These are phyloP conservation scores for Apiotrichum sp. DNA, from an alignment of 1,284 basidiomycete genomes.

Conservation along the genomic window DNA sequence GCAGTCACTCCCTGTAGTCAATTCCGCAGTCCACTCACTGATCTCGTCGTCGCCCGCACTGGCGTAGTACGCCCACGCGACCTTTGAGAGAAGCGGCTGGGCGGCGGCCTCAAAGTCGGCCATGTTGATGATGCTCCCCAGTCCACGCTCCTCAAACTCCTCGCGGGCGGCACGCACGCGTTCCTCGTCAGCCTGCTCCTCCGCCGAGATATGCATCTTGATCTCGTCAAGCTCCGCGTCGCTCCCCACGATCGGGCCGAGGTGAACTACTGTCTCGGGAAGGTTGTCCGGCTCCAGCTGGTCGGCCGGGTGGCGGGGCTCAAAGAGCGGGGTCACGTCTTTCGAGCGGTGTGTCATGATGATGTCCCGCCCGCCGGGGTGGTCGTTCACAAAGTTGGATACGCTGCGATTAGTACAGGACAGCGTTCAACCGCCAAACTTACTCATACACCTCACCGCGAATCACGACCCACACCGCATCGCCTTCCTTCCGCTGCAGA, in stretches of 20 bases:
- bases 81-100: conserved; percentile 61
- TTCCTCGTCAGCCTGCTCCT: conserved; percentile 35
- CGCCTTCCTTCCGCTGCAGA: conserved; percentile 25
- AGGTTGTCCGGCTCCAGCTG: conserved; percentile 38
- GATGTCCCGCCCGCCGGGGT: conserved; percentile 43
- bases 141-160: conserved; percentile 36
- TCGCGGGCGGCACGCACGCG: conserved; percentile 25
- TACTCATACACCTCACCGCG: conserved; percentile 43
- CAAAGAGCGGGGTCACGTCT: conserved; percentile 42
- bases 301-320: conserved; percentile 40
- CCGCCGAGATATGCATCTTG: conserved; percentile 29
- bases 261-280: conserved; percentile 28
- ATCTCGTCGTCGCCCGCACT: conserved; percentile 76
- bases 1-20: neutral
- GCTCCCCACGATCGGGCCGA: conserved; percentile 23
- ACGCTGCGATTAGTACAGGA: conserved; percentile 24
- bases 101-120: conserved; percentile 51
- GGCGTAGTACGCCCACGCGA: conserved; percentile 72
- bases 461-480: conserved; percentile 42
- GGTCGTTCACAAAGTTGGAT: conserved; percentile 39
- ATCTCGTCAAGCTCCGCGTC: conserved; percentile 33
- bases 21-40: conserved; percentile 51
- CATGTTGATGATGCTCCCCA: conserved; percentile 41
- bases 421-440: conserved; percentile 7
- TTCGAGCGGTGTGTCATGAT: conserved; percentile 33